Percentiles rank a stretch among this genome's conserved stretches.
Evolutionary conservation across 208 protist genomes (phyloP).

Genomic region (Trypanosoma caninum): DNA sequence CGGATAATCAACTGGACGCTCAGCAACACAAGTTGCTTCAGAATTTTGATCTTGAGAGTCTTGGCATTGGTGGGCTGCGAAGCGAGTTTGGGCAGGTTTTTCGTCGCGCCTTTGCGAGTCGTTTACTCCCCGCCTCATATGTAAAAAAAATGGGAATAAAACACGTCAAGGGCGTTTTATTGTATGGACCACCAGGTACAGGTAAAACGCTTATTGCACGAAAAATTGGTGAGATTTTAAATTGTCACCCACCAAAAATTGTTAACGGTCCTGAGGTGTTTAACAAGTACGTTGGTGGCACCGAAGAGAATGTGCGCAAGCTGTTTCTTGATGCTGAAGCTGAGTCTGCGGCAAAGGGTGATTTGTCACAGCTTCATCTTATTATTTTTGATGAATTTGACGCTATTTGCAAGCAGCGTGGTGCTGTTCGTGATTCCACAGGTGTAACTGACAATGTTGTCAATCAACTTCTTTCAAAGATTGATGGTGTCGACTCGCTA

Average conservation of each 20-base stretch:
- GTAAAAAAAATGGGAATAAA: slow-evolving; percentile 96
- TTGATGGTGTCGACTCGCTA: slow-evolving; percentile 98
- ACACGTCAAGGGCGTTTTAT: slow-evolving; percentile 98
- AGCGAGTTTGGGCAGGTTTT: slow-evolving; percentile 97
- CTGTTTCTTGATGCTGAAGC: slow-evolving; percentile 98
- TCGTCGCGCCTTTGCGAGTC: slow-evolving; percentile 98
- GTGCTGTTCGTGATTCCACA: slow-evolving; percentile 89
- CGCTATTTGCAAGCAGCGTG: slow-evolving; percentile 98
- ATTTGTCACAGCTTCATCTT: slow-evolving; percentile 97
- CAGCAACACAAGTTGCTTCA: slow-evolving; percentile 74
- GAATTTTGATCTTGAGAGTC: slow-evolving; percentile 89
- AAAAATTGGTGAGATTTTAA: slow-evolving; percentile 99
- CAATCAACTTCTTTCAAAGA: slow-evolving; percentile 99
- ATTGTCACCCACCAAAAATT: slow-evolving; percentile 96
- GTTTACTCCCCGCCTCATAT: slow-evolving; percentile 93
- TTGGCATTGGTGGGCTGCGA: slow-evolving; percentile 97
- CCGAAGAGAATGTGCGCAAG: slow-evolving; percentile 99
- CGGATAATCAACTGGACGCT: slow-evolving; percentile 74
- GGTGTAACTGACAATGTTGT: slow-evolving; percentile 98
- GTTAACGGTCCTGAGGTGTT: slow-evolving; percentile 99
- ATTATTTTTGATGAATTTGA: slow-evolving; percentile 99
- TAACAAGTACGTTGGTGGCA: slow-evolving; percentile 98
- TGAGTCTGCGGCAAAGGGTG: slow-evolving; percentile 91
- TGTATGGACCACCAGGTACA: slow-evolving; percentile 98
- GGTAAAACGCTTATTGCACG: slow-evolving; percentile 99